Evolutionary conservation across 1,284 basidiomycete species (phyloP).

Genomic region (Mixia osmundae): DNA sequence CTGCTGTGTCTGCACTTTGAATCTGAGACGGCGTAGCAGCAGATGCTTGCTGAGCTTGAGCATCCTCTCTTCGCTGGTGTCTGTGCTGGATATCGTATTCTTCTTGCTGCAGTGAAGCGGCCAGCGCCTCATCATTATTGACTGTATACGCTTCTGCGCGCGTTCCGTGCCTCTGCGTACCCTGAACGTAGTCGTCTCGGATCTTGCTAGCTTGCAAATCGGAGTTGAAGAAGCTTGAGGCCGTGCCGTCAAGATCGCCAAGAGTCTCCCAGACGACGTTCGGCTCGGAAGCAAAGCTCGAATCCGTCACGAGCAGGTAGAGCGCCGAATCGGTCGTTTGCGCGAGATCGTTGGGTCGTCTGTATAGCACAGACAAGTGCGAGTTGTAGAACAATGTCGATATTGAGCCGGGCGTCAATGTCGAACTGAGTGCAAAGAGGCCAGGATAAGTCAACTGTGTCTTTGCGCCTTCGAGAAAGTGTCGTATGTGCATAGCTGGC

Average conservation of each 20-base stretch:
- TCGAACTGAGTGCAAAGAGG: constrained; percentile 22
- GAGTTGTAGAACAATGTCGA: constrained; percentile 57
- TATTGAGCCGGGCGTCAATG: constrained; percentile 21
- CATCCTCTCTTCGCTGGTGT: too few species aligned
- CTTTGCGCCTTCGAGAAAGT: constrained; percentile 43
- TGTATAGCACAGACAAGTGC: constrained; percentile 67
- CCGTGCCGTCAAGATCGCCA: constrained; percentile 59
- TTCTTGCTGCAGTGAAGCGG: constrained; percentile 11
- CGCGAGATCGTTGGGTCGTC: constrained; percentile 22
- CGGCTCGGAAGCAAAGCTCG: constrained; percentile 47
- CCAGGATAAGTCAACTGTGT: constrained; percentile 70
- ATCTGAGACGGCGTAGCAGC: too few species aligned
- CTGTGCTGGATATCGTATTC: too few species aligned
- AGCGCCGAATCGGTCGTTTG: constrained; percentile 27
- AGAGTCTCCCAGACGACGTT: constrained; percentile 66
- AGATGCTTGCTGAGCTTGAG: too few species aligned
- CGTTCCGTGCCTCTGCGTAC: neutral
- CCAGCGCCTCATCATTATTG: constrained; percentile 1
- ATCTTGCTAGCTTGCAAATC: constrained; percentile 39
- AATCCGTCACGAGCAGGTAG: constrained; percentile 60
- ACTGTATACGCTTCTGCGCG: neutral
- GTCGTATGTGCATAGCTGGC: constrained; percentile 39
- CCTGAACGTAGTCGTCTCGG: constrained; percentile 1
- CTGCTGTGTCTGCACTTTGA: too few species aligned
- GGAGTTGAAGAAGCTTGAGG: constrained; percentile 47